Conservation (phyloP, 805 yeast genomes). For the Metschnikowia bowlesiae region DNA sequence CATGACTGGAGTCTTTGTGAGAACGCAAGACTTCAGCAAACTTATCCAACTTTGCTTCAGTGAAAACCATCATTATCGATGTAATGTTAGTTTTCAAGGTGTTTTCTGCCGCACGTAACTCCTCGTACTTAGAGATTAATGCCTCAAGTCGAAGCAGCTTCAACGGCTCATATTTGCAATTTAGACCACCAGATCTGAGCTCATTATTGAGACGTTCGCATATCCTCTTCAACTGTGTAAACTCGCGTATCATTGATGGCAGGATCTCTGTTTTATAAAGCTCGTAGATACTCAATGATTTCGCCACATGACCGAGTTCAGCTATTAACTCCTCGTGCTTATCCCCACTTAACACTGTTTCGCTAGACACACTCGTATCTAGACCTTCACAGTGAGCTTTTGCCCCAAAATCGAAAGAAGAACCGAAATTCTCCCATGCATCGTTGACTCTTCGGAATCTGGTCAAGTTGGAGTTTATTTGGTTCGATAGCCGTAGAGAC, state of each 20-base stretch:
- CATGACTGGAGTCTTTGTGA: not conserved
- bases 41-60: not conserved
- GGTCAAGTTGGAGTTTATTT: constrained; percentile 14
- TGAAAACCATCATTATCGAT: not conserved
- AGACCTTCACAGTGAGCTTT: not conserved
- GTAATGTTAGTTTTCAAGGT: not conserved
- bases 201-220: constrained; percentile 5
- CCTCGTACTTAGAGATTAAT: constrained; percentile 5
- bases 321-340: not conserved
- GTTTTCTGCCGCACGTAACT: constrained; percentile 4
- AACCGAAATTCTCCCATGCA: not conserved
- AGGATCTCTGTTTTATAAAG: not conserved
- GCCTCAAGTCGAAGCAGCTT: constrained; percentile 11
- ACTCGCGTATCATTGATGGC: constrained; percentile 4
- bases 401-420: not conserved
- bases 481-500: constrained; percentile 27
- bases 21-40: not conserved
- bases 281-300: not conserved
- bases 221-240: constrained; percentile 14
- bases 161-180: constrained; percentile 12
- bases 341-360: not conserved
- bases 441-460: not conserved
- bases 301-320: not conserved
- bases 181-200: constrained; percentile 10
- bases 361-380: not conserved